Conservation (phyloP, 169 alveolate species). For the Gregarina niphandrodes region DNA sequence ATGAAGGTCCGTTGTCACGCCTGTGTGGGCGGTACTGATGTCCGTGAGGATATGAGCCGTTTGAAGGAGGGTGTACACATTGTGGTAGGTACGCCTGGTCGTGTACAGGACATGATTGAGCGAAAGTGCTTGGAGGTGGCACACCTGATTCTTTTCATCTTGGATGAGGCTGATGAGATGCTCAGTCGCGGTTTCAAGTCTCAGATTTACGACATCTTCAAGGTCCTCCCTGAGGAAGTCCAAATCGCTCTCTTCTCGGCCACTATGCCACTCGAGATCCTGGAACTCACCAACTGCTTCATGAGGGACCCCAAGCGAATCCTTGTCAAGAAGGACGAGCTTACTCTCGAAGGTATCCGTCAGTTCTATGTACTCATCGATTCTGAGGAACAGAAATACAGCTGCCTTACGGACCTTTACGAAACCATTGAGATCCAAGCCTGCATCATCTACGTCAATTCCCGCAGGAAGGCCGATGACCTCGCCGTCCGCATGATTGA, state of each 20-base stretch:
- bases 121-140: conserved; percentile 35
- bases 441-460: conserved; percentile 93
- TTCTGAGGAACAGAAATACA: conserved; percentile 86
- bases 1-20: conserved; percentile 64
- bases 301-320: conserved; percentile 86
- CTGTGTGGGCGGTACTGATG: conserved; percentile 93
- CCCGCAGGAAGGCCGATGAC: conserved; percentile 60
- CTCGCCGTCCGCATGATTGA: conserved; percentile 45
- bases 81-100: conserved; percentile 98
- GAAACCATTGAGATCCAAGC: conserved; percentile 87
- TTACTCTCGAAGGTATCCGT: conserved; percentile 87
- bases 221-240: conserved; percentile 43
- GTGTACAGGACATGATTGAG: conserved; percentile 88
- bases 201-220: conserved; percentile 58
- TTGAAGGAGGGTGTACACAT: conserved; percentile 90
- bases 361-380: conserved; percentile 91
- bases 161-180: conserved; percentile 99
- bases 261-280: conserved; percentile 81
- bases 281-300: conserved; percentile 75
- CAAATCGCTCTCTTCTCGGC: conserved; percentile 77
- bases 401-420: conserved; percentile 74
- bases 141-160: conserved; percentile 66
- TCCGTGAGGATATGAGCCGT: conserved; percentile 79
- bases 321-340: conserved; percentile 84
- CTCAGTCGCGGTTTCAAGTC: conserved; percentile 88